Conservation (phyloP, 2,329 filamentous ascomycete species). For the Fusarium poae region DNA sequence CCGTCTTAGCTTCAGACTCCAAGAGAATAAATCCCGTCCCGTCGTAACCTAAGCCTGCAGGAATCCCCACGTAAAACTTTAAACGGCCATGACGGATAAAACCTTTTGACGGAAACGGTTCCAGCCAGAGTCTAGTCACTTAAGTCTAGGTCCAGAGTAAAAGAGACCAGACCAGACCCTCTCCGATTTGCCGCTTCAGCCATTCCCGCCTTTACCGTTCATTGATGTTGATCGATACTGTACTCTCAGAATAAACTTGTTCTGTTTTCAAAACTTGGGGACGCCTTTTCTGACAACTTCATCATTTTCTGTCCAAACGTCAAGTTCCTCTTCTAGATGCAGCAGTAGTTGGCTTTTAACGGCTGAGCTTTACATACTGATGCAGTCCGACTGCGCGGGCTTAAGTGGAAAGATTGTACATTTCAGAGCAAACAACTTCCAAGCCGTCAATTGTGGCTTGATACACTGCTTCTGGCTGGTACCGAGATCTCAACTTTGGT, state of each 20-base stretch:
- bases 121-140: slow-evolving; percentile 12
- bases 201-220: slow-evolving; percentile 37
- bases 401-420: slow-evolving; percentile 4
- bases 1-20: slow-evolving; percentile 41
- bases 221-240: slow-evolving; percentile 15
- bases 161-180: background rate
- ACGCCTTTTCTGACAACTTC: slow-evolving; percentile 2
- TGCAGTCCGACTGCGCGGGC: slow-evolving; percentile 30
- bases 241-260: background rate
- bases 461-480: background rate
- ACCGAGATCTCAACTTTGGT: slow-evolving; percentile 1
- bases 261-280: slow-evolving; percentile 2
- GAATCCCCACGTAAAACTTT: slow-evolving; percentile 16
- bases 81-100: slow-evolving; percentile 14
- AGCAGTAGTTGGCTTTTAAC: slow-evolving; percentile 16
- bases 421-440: slow-evolving; percentile 19
- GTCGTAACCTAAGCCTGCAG: slow-evolving; percentile 18
- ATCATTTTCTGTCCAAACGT: background rate
- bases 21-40: slow-evolving; percentile 23
- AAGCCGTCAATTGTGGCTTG: slow-evolving; percentile 23
- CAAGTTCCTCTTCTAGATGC: slow-evolving; percentile 26
- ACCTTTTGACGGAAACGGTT: slow-evolving; percentile 38
- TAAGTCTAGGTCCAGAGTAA: background rate
- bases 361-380: slow-evolving; percentile 38
- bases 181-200: slow-evolving; percentile 21